Evolutionary conservation across 2,329 filamentous ascomycete species (phyloP), one percentile per base, ranked within the genome.

Genomic region (Botrytis deweyae): DNA sequence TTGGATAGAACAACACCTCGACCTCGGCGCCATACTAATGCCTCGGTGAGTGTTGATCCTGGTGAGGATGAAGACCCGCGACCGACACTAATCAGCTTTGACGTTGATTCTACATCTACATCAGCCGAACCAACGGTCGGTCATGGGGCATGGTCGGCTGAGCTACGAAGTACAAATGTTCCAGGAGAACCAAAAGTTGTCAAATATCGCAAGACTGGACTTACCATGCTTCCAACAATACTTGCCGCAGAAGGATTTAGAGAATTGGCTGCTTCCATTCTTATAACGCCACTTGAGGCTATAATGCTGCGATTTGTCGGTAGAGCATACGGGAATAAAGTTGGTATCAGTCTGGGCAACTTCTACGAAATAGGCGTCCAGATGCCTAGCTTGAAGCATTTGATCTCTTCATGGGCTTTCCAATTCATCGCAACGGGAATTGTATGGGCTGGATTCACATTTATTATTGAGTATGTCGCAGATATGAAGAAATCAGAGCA

Each of bases 31-130:
- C 33, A 70, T 73, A 44, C 76, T 76, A 55, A 78, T 14, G 78
- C 80, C 44, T 78, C 78, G 4, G 77, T 74, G 64, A 78, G 78
- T 25, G 78, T 78, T 33, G 80, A 79, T 29, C 52, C 52, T 58
- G 52, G 52, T 29, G 79, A 79, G 22, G 70, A 72, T 10, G 80
- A 81, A 29, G 80, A 82, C 68, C 76, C 77, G 12, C 79, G 81
- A 66, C 75, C 80, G 20, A 79, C 80, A 5, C 72, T 82, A 25
- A 81, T 82, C 22, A 81, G 79, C 42, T 81, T 82, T 72, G 80
- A 82, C 74, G 80, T 82, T 1, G 80, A 82, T 71, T 76, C 80
- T 38, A 77, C 77, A 66, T 61, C 67, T n/a, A 63, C 72, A 33
- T 18, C 64, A 33, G 55, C 55, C 25, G 78, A 80, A 61, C 70